Percentiles rank a stretch among this genome's conserved stretches.
phyloP scores from a whole-genome alignment of 441 rosid species.

The Rhodomyrtus psidioides region DNA sequence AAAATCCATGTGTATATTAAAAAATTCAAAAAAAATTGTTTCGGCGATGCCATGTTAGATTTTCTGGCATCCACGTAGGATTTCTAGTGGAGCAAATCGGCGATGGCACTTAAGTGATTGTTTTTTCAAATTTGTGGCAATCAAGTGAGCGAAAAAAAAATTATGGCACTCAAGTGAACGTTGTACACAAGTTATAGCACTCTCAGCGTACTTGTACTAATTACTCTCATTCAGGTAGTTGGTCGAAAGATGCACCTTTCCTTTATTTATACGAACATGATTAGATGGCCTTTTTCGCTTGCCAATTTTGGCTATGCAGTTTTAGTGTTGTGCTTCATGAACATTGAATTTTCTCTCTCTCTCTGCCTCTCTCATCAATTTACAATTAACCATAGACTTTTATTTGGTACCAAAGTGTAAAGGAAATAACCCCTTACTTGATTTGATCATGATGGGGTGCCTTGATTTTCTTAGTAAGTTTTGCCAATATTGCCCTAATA shows the following conservation, averaged over 20 bases:
- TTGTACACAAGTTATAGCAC: too few species aligned
- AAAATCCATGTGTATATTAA: too few species aligned
- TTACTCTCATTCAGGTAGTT: not conserved
- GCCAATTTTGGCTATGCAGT: not conserved
- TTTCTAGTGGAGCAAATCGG: too few species aligned
- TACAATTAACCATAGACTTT: not conserved
- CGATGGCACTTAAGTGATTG: too few species aligned
- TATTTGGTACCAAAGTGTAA: not conserved
- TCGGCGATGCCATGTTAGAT: too few species aligned
- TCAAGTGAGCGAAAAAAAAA: too few species aligned
- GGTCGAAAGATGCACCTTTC: not conserved
- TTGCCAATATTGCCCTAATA: not conserved
- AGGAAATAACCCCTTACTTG: not conserved
- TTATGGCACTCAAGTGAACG: too few species aligned
- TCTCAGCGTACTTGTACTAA: not conserved
- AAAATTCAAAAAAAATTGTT: too few species aligned
- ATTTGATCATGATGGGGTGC: not conserved
- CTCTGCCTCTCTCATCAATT: not conserved
- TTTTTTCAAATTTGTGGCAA: too few species aligned
- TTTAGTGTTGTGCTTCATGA: not conserved
- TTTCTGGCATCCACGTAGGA: too few species aligned
- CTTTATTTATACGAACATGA: not conserved
- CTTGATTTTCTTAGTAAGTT: not conserved
- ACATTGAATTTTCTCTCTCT: not conserved
- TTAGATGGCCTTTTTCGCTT: not conserved